A percentile compares a stretch with the other conserved stretches of the same genome.
These are phyloP conservation scores for Leccinum fuscescens DNA, from an alignment of 1,284 basidiomycete species.

Conservation along the genomic window DNA sequence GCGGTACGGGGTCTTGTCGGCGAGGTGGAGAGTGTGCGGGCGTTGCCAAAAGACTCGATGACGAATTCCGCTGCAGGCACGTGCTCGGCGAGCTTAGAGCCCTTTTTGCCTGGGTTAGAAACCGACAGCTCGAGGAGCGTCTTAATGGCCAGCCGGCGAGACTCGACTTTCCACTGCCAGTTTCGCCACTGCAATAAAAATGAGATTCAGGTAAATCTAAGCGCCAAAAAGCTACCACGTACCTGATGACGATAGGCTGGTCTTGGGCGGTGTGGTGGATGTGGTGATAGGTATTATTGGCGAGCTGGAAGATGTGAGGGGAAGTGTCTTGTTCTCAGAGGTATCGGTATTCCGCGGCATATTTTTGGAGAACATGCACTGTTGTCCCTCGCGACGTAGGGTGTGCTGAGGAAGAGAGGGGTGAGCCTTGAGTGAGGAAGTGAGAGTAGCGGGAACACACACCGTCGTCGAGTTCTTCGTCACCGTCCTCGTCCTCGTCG, in stretches of 20 bases:
- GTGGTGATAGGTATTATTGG: slow-evolving; percentile 93
- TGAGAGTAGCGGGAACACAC: no score
- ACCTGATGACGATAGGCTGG: slow-evolving; percentile 58
- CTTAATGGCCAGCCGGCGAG: not conserved
- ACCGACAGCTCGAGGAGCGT: not conserved
- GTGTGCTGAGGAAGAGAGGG: no score
- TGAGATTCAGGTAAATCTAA: no score
- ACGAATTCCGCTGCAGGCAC: not conserved
- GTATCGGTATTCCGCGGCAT: slow-evolving; percentile 76
- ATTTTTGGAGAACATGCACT: slow-evolving; percentile 60
- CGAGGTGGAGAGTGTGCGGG: slow-evolving; percentile 54
- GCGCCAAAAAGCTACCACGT: no score
- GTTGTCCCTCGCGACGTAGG: no score
- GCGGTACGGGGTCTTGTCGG: slow-evolving; percentile 76
- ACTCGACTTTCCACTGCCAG: no score
- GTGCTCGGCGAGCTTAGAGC: not conserved
- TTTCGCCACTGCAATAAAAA: no score
- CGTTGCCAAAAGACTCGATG: not conserved
- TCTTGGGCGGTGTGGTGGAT: slow-evolving; percentile 94
- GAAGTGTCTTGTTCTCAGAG: slow-evolving; percentile 49
- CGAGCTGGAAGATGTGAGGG: slow-evolving; percentile 87
- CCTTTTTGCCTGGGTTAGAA: not conserved
- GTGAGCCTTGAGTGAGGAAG: no score
- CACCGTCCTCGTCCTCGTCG: no score
- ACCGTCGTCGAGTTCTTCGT: no score